These are phyloP conservation scores for Ceratobasidium sp. DNA, from an alignment of 1,284 basidiomycete species.

Conservation along the genomic window DNA sequence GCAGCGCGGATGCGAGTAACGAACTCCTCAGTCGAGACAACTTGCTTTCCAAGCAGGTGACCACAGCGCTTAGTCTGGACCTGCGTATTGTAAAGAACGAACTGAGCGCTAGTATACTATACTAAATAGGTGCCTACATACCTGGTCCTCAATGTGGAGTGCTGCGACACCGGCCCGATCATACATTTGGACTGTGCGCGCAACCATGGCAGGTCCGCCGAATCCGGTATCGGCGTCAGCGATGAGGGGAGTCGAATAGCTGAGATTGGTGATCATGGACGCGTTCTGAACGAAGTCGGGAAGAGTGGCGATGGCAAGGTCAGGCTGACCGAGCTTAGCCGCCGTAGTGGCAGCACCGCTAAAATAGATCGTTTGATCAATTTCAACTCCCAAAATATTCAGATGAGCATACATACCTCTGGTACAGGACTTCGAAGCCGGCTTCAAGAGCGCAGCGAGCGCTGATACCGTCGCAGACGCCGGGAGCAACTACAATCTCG, in stretches of 20 bases:
- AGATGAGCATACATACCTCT: conserved; percentile 61
- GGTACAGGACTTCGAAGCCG: conserved; percentile 81
- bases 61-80: conserved; percentile 88
- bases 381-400: neutral
- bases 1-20: conserved; percentile 82
- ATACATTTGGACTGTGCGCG: conserved; percentile 81
- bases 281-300: conserved; percentile 79
- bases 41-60: conserved; percentile 83
- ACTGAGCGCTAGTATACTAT: too few species aligned
- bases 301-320: conserved; percentile 84
- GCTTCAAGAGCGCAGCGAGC: conserved; percentile 83
- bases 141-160: conserved; percentile 87
- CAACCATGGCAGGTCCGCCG: conserved; percentile 82
- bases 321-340: conserved; percentile 81
- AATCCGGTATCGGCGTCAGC: conserved; percentile 89
- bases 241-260: conserved; percentile 64
- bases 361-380: too few species aligned
- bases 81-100: conserved; percentile 55
- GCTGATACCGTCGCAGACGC: conserved; percentile 71
- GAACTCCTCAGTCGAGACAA: conserved; percentile 83
- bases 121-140: conserved; percentile 56
- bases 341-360: conserved; percentile 83
- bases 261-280: conserved; percentile 74
- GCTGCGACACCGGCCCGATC: conserved; percentile 79
- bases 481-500: conserved; percentile 83